A percentile compares a stretch with the other conserved stretches of the same genome.
phyloP scores from a whole-genome alignment of 139 green algal genomes.

The Coelastrella sp. region DNA sequence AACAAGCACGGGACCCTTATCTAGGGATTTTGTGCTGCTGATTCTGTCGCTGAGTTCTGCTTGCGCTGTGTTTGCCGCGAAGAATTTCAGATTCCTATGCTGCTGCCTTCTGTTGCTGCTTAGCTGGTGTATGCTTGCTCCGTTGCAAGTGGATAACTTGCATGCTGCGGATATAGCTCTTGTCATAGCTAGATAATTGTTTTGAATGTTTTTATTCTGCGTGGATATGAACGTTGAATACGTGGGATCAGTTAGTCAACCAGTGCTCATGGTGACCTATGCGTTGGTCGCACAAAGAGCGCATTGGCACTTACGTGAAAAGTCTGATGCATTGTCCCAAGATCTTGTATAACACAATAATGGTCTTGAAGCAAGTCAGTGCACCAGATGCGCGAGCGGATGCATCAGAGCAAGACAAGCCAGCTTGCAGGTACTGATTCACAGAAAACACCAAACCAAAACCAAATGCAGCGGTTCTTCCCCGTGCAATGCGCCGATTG shows the following conservation, averaged over 20 bases:
- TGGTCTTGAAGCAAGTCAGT: neutral
- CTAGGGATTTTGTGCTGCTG: neutral
- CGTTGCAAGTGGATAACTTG: neutral
- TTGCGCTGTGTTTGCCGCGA: slow-evolving; percentile 1
- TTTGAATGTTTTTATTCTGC: no score
- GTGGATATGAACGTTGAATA: no score
- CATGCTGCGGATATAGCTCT: no score
- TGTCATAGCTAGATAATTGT: no score
- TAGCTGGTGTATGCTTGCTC: neutral
- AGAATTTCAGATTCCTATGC: neutral
- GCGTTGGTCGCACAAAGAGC: no score
- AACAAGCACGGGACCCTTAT: slow-evolving; percentile 46
- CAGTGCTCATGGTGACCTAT: neutral
- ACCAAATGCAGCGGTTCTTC: no score
- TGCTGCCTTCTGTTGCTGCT: neutral
- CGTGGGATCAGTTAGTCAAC: neutral
- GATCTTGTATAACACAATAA: no score
- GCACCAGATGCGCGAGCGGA: neutral
- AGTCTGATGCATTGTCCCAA: no score
- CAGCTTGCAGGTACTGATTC: neutral
- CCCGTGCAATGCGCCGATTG: no score
- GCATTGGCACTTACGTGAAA: neutral
- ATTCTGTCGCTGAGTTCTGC: neutral
- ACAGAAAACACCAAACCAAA: no score
- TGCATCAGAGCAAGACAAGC: no score